Evolutionary conservation across 1,284 basidiomycete genomes (phyloP).

Genomic region (Phlebopus sp.): DNA sequence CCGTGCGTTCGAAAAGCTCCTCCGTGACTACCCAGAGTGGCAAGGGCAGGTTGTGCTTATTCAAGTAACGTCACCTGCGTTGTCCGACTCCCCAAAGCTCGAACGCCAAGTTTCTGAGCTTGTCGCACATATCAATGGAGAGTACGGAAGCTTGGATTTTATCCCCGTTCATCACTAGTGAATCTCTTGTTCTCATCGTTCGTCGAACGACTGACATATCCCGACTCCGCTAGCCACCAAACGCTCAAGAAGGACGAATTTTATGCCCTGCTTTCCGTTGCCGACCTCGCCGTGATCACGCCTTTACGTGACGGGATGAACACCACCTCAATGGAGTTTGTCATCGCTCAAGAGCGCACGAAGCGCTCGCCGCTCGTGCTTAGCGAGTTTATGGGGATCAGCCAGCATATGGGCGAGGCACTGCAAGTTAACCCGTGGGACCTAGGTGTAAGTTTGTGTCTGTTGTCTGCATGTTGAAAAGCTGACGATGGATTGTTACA

Average conservation of each 20-base stretch:
- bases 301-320: constrained; percentile 98
- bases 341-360: constrained; percentile 86
- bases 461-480: background rate
- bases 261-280: constrained; percentile 93
- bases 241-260: constrained; percentile 98
- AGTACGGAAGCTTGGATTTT: constrained; percentile 94
- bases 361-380: constrained; percentile 86
- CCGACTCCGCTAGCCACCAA: constrained; percentile 73
- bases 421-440: constrained; percentile 90
- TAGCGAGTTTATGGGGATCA: constrained; percentile 98
- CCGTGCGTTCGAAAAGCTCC: constrained; percentile 92
- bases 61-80: constrained; percentile 91
- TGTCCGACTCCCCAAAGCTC: constrained; percentile 91
- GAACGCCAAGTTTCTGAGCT: constrained; percentile 94
- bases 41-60: constrained; percentile 85
- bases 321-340: constrained; percentile 98
- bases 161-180: constrained; percentile 99
- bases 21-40: constrained; percentile 96
- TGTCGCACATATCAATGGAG: constrained; percentile 95
- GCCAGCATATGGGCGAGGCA: constrained; percentile 81
- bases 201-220: background rate
- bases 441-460: constrained; percentile 57
- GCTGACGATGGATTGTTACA: constrained; percentile 31
- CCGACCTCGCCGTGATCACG: constrained; percentile 94
- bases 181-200: constrained; percentile 27